phyloP scores from a whole-genome alignment of 192 early-diverging fungal species.

The Mortierella hygrophila region DNA sequence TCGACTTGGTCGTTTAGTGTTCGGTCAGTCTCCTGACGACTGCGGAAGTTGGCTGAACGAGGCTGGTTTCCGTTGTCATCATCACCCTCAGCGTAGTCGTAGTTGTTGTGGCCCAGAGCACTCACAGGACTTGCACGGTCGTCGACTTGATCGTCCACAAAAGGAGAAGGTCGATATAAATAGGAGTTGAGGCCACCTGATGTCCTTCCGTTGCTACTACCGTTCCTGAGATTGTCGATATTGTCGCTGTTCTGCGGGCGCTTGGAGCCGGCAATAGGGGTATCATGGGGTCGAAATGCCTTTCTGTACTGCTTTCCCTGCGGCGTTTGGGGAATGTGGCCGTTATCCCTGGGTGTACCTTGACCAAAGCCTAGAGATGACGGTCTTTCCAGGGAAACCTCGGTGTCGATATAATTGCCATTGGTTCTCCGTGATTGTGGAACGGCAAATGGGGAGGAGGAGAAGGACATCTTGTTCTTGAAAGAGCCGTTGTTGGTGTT shows the following conservation, averaged over 20 bases:
- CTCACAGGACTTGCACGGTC: slow-evolving; percentile 7
- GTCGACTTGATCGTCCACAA: neutral
- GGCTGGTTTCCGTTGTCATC: slow-evolving; percentile 16
- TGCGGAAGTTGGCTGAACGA: neutral
- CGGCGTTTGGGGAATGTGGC: slow-evolving; percentile 11
- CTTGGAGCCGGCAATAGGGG: slow-evolving; percentile 29
- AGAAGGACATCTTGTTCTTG: neutral
- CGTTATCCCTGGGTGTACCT: neutral
- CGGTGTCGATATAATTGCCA: slow-evolving; percentile 28
- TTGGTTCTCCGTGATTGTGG: slow-evolving; percentile 6
- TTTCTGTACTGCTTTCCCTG: slow-evolving; percentile 24
- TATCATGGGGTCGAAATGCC: slow-evolving; percentile 28
- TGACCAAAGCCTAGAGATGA: neutral
- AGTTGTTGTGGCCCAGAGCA: neutral
- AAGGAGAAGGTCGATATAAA: slow-evolving; percentile 6
- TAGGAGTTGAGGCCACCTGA: slow-evolving; percentile 18
- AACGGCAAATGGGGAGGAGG: neutral
- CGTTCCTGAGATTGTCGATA: neutral
- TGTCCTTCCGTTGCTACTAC: neutral
- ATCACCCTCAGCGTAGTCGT: neutral
- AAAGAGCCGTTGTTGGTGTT: slow-evolving; percentile 8
- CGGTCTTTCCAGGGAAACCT: slow-evolving; percentile 2
- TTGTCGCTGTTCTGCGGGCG: neutral
- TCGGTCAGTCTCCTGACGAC: slow-evolving; percentile 1
- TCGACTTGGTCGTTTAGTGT: neutral